Base-by-base conservation (phyloP, 208 protist species). In the Wallacemonas sp. region DNA sequence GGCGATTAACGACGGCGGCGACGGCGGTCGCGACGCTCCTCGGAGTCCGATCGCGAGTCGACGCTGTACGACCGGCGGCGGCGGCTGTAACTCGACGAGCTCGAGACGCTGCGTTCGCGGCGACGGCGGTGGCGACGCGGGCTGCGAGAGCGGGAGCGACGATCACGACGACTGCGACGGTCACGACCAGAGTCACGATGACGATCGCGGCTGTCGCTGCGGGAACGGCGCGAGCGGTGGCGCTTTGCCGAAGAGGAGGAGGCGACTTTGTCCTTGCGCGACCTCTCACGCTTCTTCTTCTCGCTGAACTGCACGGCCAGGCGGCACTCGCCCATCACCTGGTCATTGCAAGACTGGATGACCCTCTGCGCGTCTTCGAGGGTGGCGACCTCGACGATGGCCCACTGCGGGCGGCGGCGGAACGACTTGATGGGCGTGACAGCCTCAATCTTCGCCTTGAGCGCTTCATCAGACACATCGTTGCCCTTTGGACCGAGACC, bases 341-440 rank as follows among this genome's bases (percentile, higher is more conserved):
- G 64, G 62, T 82, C 64, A 75, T 88, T 66, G 38, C 87, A 31
- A 42, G 44, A 44, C n/a, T 56, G 44, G 30, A 88, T 81, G 9
- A 90, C 67, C 6, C 55, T 28, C 46, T 78, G 45, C 21, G 79
- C 84, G 33, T 82, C 62, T 42, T 60, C 58, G 5, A 51, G 21
- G 2, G 62, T 61, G n/a, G 47, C 42, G 15, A 88, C 66, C 22
- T 90, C 82, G 21, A 74, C 67, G 56, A 86, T 88, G n/a, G 80
- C 72, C 66, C 86, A 90, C 59, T 78, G 65, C 14, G 80, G 82
- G 27, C 73, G 77, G n/a, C 86, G 82, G 38, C 75, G 76, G 42
- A 86, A 77, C 14, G 62, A 70, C 33, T 54, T 53, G 30, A 92
- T 47, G 6, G 86, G 79, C 21, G 62, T 66, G 15, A 80, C 58